phyloP scores from a whole-genome alignment of 768 basidiomycete genomes.

The Gymnopilus dilepis region DNA sequence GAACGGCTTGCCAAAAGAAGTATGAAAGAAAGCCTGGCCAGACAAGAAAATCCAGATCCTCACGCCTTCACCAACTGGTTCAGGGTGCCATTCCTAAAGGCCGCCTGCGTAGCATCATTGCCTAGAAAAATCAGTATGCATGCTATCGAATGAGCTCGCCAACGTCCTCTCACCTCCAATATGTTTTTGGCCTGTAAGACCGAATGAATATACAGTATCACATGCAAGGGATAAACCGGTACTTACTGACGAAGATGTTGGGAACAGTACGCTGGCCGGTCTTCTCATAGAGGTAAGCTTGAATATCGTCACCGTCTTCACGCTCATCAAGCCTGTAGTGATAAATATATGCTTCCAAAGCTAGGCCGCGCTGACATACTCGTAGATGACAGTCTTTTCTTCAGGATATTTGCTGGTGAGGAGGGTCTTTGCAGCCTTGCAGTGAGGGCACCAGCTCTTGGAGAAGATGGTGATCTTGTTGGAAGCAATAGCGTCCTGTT shows the following conservation, averaged over 20 bases:
- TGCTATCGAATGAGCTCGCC: background rate
- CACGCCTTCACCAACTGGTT: slow-evolving; percentile 35
- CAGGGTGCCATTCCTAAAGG: slow-evolving; percentile 37
- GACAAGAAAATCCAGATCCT: slow-evolving; percentile 17
- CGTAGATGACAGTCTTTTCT: slow-evolving; percentile 44
- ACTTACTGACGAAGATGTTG: slow-evolving; percentile 76
- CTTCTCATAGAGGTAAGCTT: slow-evolving; percentile 65
- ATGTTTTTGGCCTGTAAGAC: slow-evolving; percentile 50
- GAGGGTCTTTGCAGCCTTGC: slow-evolving; percentile 52
- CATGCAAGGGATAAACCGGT: background rate
- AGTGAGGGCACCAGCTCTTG: slow-evolving; percentile 62
- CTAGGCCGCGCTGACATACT: slow-evolving; percentile 42
- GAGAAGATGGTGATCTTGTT: slow-evolving; percentile 66
- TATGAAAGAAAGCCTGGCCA: background rate
- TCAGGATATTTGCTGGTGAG: slow-evolving; percentile 45
- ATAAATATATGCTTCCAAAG: background rate
- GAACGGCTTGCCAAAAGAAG: background rate
- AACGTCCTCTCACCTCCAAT: slow-evolving; percentile 56
- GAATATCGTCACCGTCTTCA: slow-evolving; percentile 66
- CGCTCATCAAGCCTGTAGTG: slow-evolving; percentile 57
- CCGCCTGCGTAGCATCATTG: slow-evolving; percentile 40
- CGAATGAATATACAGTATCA: background rate
- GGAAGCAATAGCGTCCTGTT: slow-evolving; percentile 49
- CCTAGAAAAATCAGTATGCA: slow-evolving; percentile 33
- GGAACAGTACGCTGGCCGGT: slow-evolving; percentile 78